Conservation (phyloP, 805 yeast species). For the Cephaloascus albidus region DNA sequence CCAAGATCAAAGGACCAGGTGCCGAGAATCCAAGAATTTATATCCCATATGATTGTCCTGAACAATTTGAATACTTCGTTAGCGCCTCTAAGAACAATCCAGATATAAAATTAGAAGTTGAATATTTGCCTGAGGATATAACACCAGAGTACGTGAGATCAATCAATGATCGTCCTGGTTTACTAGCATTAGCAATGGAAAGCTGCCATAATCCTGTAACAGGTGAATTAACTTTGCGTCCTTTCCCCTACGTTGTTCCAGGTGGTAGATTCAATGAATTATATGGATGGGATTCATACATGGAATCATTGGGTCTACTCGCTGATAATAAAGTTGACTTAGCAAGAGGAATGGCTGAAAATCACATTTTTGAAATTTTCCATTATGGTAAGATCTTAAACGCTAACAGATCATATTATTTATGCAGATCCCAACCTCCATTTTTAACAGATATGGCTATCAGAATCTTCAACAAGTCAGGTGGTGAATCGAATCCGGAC, state of each 20-base stretch:
- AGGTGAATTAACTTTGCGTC: constrained; percentile 41
- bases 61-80: constrained; percentile 63
- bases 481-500: constrained; percentile 33
- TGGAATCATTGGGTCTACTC: constrained; percentile 78
- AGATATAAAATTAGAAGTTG: constrained; percentile 56
- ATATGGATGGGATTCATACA: constrained; percentile 97
- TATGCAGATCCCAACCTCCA: constrained; percentile 94
- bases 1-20: constrained; percentile 58
- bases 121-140: constrained; percentile 62
- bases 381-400: constrained; percentile 89
- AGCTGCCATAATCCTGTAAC: constrained; percentile 36
- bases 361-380: constrained; percentile 81
- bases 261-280: constrained; percentile 96
- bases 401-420: constrained; percentile 87
- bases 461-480: constrained; percentile 51
- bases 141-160: constrained; percentile 74
- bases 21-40: constrained; percentile 68
- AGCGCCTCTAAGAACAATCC: constrained; percentile 47
- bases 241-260: constrained; percentile 88
- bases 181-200: constrained; percentile 70
- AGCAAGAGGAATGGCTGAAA: constrained; percentile 86
- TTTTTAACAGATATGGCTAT: constrained; percentile 89
- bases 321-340: constrained; percentile 56
- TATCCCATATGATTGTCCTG: constrained; percentile 58
- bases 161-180: constrained; percentile 75